These are phyloP conservation scores for Escallonia herrerae DNA, from an alignment of 129 eudicot species.

Conservation along the genomic window DNA sequence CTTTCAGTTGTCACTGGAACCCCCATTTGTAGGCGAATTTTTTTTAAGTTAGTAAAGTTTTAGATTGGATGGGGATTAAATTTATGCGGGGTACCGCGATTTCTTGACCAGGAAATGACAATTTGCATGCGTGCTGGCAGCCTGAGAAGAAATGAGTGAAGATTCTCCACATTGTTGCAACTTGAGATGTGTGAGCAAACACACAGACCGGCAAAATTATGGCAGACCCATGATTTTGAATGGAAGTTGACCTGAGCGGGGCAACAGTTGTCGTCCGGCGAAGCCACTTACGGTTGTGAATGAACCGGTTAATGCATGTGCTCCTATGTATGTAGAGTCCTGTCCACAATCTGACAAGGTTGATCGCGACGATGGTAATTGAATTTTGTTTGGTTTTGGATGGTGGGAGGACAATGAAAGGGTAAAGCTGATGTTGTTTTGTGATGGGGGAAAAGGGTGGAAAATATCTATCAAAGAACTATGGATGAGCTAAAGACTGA, in stretches of 20 bases:
- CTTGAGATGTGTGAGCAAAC: too few relatives aligned
- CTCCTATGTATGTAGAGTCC: too few relatives aligned
- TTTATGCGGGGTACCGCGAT: slow-evolving; percentile 22
- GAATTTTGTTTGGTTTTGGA: too few relatives aligned
- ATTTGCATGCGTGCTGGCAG: slow-evolving; percentile 64
- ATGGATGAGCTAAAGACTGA: too few relatives aligned
- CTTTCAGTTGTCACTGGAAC: not conserved
- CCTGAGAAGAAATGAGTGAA: slow-evolving; percentile 65
- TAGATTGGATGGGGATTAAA: slow-evolving; percentile 19
- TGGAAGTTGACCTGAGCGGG: not conserved
- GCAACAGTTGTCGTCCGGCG: not conserved
- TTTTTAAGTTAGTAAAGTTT: not conserved
- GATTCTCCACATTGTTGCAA: not conserved
- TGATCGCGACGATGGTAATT: too few relatives aligned
- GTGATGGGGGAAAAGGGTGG: too few relatives aligned
- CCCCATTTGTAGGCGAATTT: slow-evolving; percentile 5
- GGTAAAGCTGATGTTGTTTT: too few relatives aligned
- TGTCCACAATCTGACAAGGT: too few relatives aligned
- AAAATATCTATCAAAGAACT: too few relatives aligned
- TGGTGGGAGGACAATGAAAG: too few relatives aligned
- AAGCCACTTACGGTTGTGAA: not conserved
- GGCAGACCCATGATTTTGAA: slow-evolving; percentile 4
- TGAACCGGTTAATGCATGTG: not conserved
- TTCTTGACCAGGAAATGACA: slow-evolving; percentile 65
- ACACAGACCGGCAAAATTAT: too few relatives aligned